Base-by-base conservation (phyloP, 192 early-diverging fungal species). In the Podila horticola region DNA sequence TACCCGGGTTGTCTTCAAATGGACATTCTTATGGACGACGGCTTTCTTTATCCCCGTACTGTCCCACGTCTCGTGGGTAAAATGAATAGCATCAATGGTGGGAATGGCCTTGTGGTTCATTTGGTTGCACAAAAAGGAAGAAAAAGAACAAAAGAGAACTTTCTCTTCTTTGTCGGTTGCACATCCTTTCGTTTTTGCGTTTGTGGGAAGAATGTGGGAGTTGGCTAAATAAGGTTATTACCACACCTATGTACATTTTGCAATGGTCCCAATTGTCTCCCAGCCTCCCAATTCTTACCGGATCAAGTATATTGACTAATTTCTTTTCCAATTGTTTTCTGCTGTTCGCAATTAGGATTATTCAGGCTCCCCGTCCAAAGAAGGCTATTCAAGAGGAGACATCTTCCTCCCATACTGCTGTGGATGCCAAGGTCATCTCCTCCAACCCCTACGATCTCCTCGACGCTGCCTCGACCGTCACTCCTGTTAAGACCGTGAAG, bases 401-500 rank as follows among this genome's bases (percentile, higher is more conserved):
- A 15, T 28, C 48, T n/a, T n/a, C 51, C 26, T 64, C 41, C 15
- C 65, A 49, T 20, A 17, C 59, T 33, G 51, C 65, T 28, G 66
- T 79, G 10, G 76, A 79, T 31, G 76, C 66, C 36, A 72, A 59
- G 62, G 76, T 79, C 48, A 29, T 79, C 50, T 79, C 76, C 9
- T 67, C 70, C 61, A 79, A 79, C 66, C 76, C 76, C 30, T 79
- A 59, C 52, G 76, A 79, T 58, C 70, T 79, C 24, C 55, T 79
- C 20, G 61, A 79, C 41, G 70, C 76, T 26, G 52, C 52, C 24
- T 55, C 52, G 22, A 55, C 24, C 24, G 52, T 55, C n/a, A 20
- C 76, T 8, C 59, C 66, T 59, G 60, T 22, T 60, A 67, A 66
- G 58, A 0, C 75, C 50, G 36, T 67, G 38, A 72, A 33, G 31